Evolutionary conservation across 306 rosid species (phyloP).

Genomic region (Leucaena leucocephala): DNA sequence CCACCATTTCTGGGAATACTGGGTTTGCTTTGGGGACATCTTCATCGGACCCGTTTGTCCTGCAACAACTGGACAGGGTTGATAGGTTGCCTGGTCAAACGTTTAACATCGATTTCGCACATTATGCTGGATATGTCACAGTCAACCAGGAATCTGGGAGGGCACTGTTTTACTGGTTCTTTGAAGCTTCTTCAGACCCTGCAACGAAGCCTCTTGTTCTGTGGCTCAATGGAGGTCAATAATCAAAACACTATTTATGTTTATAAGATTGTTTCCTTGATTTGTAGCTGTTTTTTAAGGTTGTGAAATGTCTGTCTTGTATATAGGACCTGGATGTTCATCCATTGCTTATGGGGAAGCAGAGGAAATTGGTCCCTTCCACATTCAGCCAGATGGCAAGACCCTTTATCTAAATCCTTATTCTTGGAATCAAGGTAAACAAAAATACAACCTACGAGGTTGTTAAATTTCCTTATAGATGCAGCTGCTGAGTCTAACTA

Average conservation of each 20-base stretch:
- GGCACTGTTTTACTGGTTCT: constrained; percentile 70
- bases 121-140: constrained; percentile 67
- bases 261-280: background rate
- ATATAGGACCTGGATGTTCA: constrained; percentile 93
- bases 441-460: background rate
- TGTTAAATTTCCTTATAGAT: background rate
- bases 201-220: constrained; percentile 65
- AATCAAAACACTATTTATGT: background rate
- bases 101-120: constrained; percentile 53
- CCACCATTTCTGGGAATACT: constrained; percentile 3
- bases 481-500: constrained; percentile 12
- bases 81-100: constrained; percentile 57
- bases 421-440: constrained; percentile 83
- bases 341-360: constrained; percentile 88
- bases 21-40: background rate
- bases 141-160: constrained; percentile 68
- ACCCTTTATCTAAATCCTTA: constrained; percentile 69
- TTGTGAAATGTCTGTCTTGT: constrained; percentile 1
- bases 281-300: background rate
- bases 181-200: constrained; percentile 60
- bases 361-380: constrained; percentile 91
- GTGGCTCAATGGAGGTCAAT: constrained; percentile 74
- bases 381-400: constrained; percentile 65
- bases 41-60: constrained; percentile 42
- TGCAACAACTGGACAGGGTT: constrained; percentile 55